Percentiles rank a stretch among this genome's conserved stretches.
Conservation (phyloP, 2,329 filamentous ascomycete species). For the Cadophora sp. region DNA sequence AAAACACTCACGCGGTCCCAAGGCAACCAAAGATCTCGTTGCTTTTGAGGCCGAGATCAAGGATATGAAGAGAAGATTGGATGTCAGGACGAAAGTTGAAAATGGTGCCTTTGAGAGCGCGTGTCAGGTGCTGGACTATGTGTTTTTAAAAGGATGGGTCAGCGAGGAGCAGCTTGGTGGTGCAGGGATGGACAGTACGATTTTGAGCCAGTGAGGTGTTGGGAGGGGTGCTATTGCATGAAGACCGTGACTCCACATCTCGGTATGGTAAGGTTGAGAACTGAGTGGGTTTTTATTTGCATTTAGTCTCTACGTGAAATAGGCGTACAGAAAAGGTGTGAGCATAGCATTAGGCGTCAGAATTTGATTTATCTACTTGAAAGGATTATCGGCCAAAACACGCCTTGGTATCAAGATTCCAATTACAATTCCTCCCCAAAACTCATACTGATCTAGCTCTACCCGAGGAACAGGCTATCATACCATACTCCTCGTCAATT, state of each 20-base stretch:
- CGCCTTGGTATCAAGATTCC: neutral
- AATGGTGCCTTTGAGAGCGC: constrained; percentile 37
- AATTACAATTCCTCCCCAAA: neutral
- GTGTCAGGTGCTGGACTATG: constrained; percentile 33
- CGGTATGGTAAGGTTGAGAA: neutral
- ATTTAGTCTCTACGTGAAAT: neutral
- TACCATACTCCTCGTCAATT: neutral
- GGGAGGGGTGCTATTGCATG: neutral
- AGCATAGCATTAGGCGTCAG: constrained; percentile 9
- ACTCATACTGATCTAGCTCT: neutral
- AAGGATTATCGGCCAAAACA: neutral
- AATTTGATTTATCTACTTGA: neutral
- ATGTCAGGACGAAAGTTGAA: constrained; percentile 45
- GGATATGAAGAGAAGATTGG: constrained; percentile 61
- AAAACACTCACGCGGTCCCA: neutral
- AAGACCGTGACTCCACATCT: no score
- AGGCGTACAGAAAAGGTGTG: neutral
- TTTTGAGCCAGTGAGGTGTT: constrained; percentile 18
- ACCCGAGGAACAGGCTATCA: neutral
- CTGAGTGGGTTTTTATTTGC: neutral
- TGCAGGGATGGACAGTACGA: constrained; percentile 22
- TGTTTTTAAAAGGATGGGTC: constrained; percentile 36
- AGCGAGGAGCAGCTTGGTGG: constrained; percentile 30
- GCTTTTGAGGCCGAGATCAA: constrained; percentile 56
- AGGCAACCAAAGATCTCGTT: constrained; percentile 46